A percentile compares a stretch with the other conserved stretches of the same genome.
These are phyloP conservation scores for Kwoniella sp. DNA, from an alignment of 768 basidiomycete species.

Conservation along the genomic window DNA sequence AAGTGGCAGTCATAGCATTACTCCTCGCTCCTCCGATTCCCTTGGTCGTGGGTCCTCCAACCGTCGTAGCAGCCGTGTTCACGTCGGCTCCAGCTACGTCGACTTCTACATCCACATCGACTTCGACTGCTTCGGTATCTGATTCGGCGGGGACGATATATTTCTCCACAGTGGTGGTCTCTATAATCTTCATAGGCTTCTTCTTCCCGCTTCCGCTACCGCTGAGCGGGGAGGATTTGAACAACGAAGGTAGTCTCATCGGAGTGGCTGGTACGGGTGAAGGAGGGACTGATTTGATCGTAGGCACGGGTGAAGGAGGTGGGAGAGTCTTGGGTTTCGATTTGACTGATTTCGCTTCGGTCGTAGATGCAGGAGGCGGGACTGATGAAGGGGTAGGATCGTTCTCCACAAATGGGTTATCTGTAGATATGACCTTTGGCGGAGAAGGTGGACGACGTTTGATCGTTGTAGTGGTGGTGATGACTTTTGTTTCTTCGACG, in stretches of 20 bases:
- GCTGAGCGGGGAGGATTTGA: not conserved
- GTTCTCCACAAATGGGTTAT: slow-evolving; percentile 21
- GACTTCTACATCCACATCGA: slow-evolving; percentile 14
- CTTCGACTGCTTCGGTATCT: slow-evolving; percentile 8
- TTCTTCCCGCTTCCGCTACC: slow-evolving; percentile 3
- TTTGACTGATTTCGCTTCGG: slow-evolving; percentile 9
- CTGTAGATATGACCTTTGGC: slow-evolving; percentile 16
- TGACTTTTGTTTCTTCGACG: slow-evolving; percentile 30
- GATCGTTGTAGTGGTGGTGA: slow-evolving; percentile 30
- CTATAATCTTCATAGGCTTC: slow-evolving; percentile 18
- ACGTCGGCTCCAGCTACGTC: slow-evolving; percentile 12
- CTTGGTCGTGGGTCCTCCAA: slow-evolving; percentile 31
- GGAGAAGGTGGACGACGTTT: slow-evolving; percentile 22
- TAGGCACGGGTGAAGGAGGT: slow-evolving; percentile 7
- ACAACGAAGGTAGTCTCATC: slow-evolving; percentile 15
- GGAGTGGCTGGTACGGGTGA: slow-evolving; percentile 4
- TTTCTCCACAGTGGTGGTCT: slow-evolving; percentile 18
- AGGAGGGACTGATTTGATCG: slow-evolving; percentile 4
- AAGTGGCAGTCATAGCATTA: slow-evolving; percentile 12
- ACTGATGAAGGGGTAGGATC: slow-evolving; percentile 7
- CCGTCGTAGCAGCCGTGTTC: slow-evolving; percentile 30
- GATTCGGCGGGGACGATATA: slow-evolving; percentile 6
- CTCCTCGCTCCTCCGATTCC: slow-evolving; percentile 23
- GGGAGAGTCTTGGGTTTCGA: slow-evolving; percentile 15
- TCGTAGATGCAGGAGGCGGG: slow-evolving; percentile 5